Percentiles rank a stretch among this genome's conserved stretches.
phyloP scores from a whole-genome alignment of 1,284 basidiomycete species.

The Fomitopsis palustris region DNA sequence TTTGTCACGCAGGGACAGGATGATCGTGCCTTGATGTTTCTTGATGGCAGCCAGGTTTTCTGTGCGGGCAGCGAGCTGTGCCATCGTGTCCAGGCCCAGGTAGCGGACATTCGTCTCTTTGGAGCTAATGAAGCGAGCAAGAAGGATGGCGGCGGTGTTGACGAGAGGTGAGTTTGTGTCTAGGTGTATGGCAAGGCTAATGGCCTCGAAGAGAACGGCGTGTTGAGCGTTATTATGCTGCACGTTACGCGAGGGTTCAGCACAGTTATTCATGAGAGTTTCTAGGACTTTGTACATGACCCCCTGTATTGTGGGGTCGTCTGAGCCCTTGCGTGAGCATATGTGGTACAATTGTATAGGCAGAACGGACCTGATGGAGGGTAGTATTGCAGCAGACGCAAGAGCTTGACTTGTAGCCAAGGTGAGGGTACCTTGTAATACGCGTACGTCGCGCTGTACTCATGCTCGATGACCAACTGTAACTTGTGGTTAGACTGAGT shows the following conservation, averaged over 20 bases:
- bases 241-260: constrained; percentile 90
- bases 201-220: constrained; percentile 97
- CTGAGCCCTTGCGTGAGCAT: constrained; percentile 36
- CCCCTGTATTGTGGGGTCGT: constrained; percentile 77
- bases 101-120: constrained; percentile 99
- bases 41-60: constrained; percentile 92
- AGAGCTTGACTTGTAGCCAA: constrained; percentile 96
- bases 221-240: constrained; percentile 99
- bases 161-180: constrained; percentile 92
- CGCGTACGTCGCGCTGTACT: constrained; percentile 85
- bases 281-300: constrained; percentile 86
- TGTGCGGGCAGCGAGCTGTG: constrained; percentile 92
- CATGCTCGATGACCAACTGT: constrained; percentile 87
- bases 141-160: constrained; percentile 83
- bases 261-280: constrained; percentile 89
- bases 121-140: constrained; percentile 94
- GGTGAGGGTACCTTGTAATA: constrained; percentile 98
- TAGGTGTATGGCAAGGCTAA: constrained; percentile 94
- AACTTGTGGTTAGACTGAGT: constrained; percentile 8
- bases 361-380: constrained; percentile 55
- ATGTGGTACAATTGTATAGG: neutral
- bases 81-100: constrained; percentile 97
- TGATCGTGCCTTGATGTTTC: constrained; percentile 94
- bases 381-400: constrained; percentile 94
- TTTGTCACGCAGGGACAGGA: constrained; percentile 90